Evolutionary conservation across 306 rosid species (phyloP), one percentile per base, ranked within the genome.

Genomic region (Medicago truncatula): DNA sequence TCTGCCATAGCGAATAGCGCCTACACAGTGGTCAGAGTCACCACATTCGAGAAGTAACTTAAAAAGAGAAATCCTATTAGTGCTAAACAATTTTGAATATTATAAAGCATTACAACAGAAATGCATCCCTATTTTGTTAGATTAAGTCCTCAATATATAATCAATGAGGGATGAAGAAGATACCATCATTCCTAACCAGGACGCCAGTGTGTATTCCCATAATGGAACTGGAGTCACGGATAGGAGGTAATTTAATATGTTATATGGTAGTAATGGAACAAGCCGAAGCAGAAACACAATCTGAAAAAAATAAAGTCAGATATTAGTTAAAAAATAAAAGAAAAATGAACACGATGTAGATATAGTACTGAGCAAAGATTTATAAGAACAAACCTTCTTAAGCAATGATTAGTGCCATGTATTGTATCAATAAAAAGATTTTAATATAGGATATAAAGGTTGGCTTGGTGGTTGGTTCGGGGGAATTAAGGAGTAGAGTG

Each of bases 161-260:
- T 34, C 16, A 44, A 72, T 65, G 53, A 79, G 64, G 74, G 85
- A 56, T 75, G 41, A 77, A 85, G 79, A 82, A 72, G 21, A 71
- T 87, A 91, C 97, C 97, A 94, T 86, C 98, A 91, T 94, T 83
- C 98, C 98, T 70, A 94, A 71, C 98, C 98, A 94, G 49, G 96
- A 89, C 73, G 97, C 89, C 82, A 94, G 80, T 73, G 87, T 76
- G 88, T 91, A 94, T 72, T 87, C 90, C 66, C 87, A 87, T 15
- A 90, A 14, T 43, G 97, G 44, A 88, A 91, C 85, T 17, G 98
- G 96, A 70, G 98, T 94, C 75, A 94, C 96, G 4, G 97, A 87
- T 21, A 94, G 86, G 65, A 94, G 88, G 80, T 91, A 94, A 78
- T 94, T 94, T 81, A 91, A 76, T 81, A 91, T 76, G 86, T 21